Percentiles rank a stretch among this genome's conserved stretches.
These are phyloP conservation scores for Protoeuglena noctilucae DNA, from an alignment of 139 green algal species.

Conservation along the genomic window DNA sequence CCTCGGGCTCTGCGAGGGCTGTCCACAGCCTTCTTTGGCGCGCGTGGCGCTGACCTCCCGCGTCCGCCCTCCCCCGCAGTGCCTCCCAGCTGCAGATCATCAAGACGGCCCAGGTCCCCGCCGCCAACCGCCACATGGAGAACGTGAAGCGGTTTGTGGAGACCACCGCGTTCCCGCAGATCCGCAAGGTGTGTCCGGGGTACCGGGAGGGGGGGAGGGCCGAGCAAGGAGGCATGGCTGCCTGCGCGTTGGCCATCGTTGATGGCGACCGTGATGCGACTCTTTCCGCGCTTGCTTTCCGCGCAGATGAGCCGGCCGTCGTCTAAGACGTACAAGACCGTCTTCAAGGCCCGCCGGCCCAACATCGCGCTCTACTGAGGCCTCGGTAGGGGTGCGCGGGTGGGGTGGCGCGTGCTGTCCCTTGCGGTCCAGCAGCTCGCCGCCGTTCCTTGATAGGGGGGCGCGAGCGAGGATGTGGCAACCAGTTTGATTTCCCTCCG, in stretches of 20 bases:
- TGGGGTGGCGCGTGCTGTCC: background rate
- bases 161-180: slow-evolving; percentile 87
- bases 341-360: slow-evolving; percentile 75
- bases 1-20: too few relatives aligned
- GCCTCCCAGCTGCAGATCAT: slow-evolving; percentile 64
- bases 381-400: too few relatives aligned
- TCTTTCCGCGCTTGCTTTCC: too few relatives aligned
- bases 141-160: slow-evolving; percentile 90
- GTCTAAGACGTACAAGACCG: slow-evolving; percentile 43
- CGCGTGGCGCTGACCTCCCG: too few relatives aligned
- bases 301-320: slow-evolving; percentile 23
- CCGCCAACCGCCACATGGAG: slow-evolving; percentile 66
- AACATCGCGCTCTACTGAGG: slow-evolving; percentile 60
- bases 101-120: slow-evolving; percentile 77
- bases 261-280: background rate
- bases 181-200: slow-evolving; percentile 49
- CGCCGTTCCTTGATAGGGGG: too few relatives aligned
- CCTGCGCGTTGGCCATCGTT: too few relatives aligned
- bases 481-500: too few relatives aligned
- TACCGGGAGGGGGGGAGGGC: too few relatives aligned
- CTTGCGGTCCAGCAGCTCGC: background rate
- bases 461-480: too few relatives aligned
- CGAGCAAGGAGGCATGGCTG: too few relatives aligned
- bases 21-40: too few relatives aligned
- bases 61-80: slow-evolving; percentile 31